Evolutionary conservation across 345 rosid genomes (phyloP), one percentile per base, ranked within the genome.

Genomic region (Erucastrum elatum): DNA sequence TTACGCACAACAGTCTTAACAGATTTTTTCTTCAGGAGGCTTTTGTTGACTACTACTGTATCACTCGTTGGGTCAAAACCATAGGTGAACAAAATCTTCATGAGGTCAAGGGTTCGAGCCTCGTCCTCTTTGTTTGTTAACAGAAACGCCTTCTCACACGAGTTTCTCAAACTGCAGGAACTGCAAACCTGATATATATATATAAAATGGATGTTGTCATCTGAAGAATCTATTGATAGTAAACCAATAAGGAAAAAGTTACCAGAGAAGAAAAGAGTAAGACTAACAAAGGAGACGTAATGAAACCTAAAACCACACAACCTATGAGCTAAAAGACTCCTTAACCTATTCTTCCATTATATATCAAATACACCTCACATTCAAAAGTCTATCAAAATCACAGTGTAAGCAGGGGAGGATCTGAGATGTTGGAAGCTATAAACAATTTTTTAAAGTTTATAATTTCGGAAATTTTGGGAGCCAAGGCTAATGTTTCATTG

Each of bases 91-190:
- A 96, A 82, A 83, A 96, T 91, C 62, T 97, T 85, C 96, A 96
- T 87, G 59, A 89, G 68, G 83, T 96, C 99, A 75, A 89, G 58
- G 0, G 96, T 96, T 17, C 94, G 91, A 37, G 97, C 98, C 83
- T 93, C 99, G 9, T 93, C 97, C 89, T 95, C 98, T 82, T 90
- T 95, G 74, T 93, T 91, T 30, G 98, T 87, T 63, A 89, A 29
- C 56, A 95, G 89, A 86, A 86, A 95, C 12, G 91, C 99, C 81
- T 83, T 88, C 53, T 90, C 96, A 72, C 99, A 95, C 34, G 96
- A 84, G 81, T 82, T 91, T 81, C 99, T 93, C 84, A 95, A 84
- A 79, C 90, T 88, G 86, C 99, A 95, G 77, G 88, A 87, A 82
- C 99, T 93, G 83, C 98, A 95, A 72, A 95, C 92, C 99, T 95